A percentile compares a stretch with the other conserved stretches of the same genome.
Conservation (phyloP, 2,329 filamentous ascomycete species). For the Neofusicoccum kwambonambiense region DNA sequence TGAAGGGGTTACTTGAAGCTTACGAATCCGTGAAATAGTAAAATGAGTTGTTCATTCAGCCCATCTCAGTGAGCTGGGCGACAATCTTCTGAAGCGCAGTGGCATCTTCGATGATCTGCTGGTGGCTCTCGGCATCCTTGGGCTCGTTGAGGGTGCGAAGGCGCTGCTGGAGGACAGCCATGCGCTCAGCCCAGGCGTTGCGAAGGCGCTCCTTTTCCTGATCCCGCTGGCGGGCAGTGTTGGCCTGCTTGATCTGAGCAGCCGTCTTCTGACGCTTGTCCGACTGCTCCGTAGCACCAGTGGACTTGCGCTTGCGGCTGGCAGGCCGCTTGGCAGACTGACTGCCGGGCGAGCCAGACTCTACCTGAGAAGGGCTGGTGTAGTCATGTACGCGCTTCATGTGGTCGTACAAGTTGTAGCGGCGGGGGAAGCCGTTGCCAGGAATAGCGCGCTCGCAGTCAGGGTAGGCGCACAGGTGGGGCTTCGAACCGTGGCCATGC, state of each 20-base stretch:
- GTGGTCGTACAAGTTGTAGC: constrained; percentile 95
- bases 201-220: constrained; percentile 32
- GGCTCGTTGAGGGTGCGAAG: constrained; percentile 32
- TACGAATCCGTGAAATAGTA: constrained; percentile 11
- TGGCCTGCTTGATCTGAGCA: constrained; percentile 27
- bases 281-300: constrained; percentile 27
- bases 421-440: constrained; percentile 87
- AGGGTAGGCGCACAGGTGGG: constrained; percentile 82
- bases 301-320: constrained; percentile 37
- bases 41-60: constrained; percentile 28
- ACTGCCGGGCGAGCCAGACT: constrained; percentile 30
- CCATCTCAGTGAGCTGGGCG: constrained; percentile 32
- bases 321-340: constrained; percentile 28
- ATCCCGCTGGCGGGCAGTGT: constrained; percentile 31
- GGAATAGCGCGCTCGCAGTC: constrained; percentile 80
- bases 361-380: constrained; percentile 34
- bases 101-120: constrained; percentile 37
- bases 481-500: constrained; percentile 91
- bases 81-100: constrained; percentile 36
- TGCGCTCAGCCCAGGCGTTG: constrained; percentile 34
- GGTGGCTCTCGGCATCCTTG: constrained; percentile 33
- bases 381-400: constrained; percentile 89
- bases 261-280: constrained; percentile 35
- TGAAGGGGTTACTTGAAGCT: neutral
- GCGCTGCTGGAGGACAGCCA: constrained; percentile 35